A percentile compares a stretch with the other conserved stretches of the same genome.
Conservation (phyloP, 345 rosid genomes). For the Eucalyptus cloeziana region DNA sequence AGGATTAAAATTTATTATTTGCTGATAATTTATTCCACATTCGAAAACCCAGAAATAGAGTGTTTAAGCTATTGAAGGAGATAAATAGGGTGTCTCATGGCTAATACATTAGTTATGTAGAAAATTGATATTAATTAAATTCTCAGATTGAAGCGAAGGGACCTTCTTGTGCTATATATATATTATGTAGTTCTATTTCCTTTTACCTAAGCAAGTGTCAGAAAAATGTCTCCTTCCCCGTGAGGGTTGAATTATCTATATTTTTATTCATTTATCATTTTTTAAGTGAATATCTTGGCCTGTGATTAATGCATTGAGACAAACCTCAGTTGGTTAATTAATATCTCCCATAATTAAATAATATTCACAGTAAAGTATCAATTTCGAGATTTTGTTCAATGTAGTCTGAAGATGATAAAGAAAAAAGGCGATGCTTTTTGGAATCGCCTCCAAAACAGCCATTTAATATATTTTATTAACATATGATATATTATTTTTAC, state of each 20-base stretch:
- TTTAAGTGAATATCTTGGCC: not conserved
- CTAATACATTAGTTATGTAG: not conserved
- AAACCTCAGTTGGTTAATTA: not conserved
- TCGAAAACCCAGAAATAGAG: not conserved
- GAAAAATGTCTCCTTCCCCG: not conserved
- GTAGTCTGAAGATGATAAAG: not conserved
- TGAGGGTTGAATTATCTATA: not conserved
- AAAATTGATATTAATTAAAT: not conserved
- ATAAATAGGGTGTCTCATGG: not conserved
- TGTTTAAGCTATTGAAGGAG: not conserved
- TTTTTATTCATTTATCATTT: not conserved
- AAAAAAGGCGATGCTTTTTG: not conserved
- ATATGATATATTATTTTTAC: not conserved
- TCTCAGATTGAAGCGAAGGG: not conserved
- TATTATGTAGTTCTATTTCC: not conserved
- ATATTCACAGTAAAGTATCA: not conserved
- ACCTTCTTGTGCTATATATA: not conserved
- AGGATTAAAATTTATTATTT: not conserved
- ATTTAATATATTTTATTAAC: not conserved
- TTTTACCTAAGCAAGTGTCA: not conserved
- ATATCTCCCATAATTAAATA: not conserved
- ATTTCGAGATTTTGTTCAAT: not conserved
- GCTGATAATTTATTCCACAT: not conserved
- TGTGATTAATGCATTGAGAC: not conserved
- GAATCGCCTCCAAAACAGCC: not conserved